Evolutionary conservation across 1,284 basidiomycete genomes (phyloP), one percentile per base, ranked within the genome.

Genomic region (Meripilus lineatus): DNA sequence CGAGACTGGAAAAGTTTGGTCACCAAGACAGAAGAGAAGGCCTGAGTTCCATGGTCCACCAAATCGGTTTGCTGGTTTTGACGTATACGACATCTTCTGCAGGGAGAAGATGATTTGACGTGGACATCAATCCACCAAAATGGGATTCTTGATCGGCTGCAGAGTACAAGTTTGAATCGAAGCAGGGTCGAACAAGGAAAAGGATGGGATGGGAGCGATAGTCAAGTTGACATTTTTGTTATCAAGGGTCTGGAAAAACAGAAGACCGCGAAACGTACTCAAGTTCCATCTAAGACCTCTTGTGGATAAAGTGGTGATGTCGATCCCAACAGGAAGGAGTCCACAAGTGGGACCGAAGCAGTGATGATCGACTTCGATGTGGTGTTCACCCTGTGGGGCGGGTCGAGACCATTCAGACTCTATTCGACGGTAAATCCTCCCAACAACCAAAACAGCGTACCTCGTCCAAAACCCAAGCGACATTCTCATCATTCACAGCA

Each of bases 211-310:
- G n/a, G n/a, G n/a, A n/a, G n/a, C n/a, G n/a, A n/a, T n/a, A n/a
- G n/a, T n/a, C n/a, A n/a, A n/a, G 32, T 45, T n/a, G 13, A 36
- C 32, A 13, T 36, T n/a, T 22, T 25, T 2, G 7, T 14, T 10
- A 11, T 3, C 4, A 23, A n/a, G n/a, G n/a, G n/a, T n/a, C n/a
- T n/a, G n/a, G n/a, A n/a, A n/a, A n/a, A n/a, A n/a, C n/a, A n/a
- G 8, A 21, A 14, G 14, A 35, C 22, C n/a, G 8, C 14, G 10
- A 15, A 21, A 67, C 78, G 44, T 50, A 91, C 93, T 74, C 34
- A 97, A 63, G 62, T 99, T 88, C 95, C 95, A 99, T 53, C 83
- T 74, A 33, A 98, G 71, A 0, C 96, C 96, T 5, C 69, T 75
- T 0, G 94, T 98, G 1, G 82, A 78, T 17, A 99, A 70, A 13